Evolutionary conservation across 352 stramenopile genomes (phyloP).

Genomic region (Globisporangium abappressorium): DNA sequence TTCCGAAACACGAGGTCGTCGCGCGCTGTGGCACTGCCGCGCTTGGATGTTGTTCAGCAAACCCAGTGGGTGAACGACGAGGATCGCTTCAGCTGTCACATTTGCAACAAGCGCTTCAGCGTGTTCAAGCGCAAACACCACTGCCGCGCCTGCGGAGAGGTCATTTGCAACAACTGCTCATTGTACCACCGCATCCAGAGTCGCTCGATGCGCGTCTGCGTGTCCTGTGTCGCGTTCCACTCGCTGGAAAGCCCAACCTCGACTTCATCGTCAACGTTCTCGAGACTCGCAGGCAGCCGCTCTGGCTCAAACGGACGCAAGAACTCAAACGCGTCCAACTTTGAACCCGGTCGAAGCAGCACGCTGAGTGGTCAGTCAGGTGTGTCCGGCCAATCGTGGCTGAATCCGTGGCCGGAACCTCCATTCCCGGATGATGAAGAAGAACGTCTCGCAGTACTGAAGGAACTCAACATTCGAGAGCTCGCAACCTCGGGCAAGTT

Average conservation of each 20-base stretch:
- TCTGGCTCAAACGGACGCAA: constrained; percentile 40
- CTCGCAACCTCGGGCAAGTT: constrained; percentile 75
- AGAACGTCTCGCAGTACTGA: constrained; percentile 67
- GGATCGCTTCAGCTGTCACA: constrained; percentile 83
- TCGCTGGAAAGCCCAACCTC: constrained; percentile 75
- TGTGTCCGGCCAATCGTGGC: constrained; percentile 46
- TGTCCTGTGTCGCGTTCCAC: constrained; percentile 82
- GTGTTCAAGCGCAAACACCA: constrained; percentile 89
- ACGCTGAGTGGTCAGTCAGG: constrained; percentile 41
- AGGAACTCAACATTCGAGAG: constrained; percentile 76
- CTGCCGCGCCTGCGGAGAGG: constrained; percentile 78
- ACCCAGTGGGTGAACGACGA: constrained; percentile 85
- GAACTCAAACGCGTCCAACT: constrained; percentile 54
- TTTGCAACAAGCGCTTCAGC: constrained; percentile 87
- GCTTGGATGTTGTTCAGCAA: constrained; percentile 75
- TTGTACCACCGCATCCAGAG: constrained; percentile 83
- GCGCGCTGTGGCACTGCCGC: constrained; percentile 62
- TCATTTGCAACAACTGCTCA: constrained; percentile 85
- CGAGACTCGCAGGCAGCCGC: constrained; percentile 25
- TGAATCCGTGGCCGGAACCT: constrained; percentile 81
- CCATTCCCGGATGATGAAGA: constrained; percentile 79
- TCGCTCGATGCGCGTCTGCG: constrained; percentile 82
- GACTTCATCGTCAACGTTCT: constrained; percentile 45
- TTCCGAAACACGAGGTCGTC: constrained; percentile 78
- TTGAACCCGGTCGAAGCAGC: constrained; percentile 42